phyloP scores from a whole-genome alignment of 1,284 basidiomycete genomes.

The Schizopora paradoxa region DNA sequence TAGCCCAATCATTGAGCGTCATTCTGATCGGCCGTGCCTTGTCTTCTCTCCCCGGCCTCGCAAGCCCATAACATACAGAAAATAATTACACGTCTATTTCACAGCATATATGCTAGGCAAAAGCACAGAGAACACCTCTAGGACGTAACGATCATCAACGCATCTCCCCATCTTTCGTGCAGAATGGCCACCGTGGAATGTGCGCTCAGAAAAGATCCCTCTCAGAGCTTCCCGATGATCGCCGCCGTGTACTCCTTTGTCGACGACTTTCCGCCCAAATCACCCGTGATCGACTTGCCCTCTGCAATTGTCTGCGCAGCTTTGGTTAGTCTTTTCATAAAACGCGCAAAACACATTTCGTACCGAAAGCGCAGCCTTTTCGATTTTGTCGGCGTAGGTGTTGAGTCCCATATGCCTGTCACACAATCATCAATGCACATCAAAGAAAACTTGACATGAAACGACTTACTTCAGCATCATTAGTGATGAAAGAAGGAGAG shows the following conservation, averaged over 20 bases:
- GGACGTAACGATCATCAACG: too few relatives aligned
- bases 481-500: conserved; percentile 87
- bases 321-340: background rate
- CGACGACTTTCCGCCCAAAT: conserved; percentile 86
- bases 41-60: too few relatives aligned
- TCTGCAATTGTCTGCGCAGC: conserved; percentile 81
- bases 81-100: too few relatives aligned
- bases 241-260: conserved; percentile 86
- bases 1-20: too few relatives aligned
- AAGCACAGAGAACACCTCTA: too few relatives aligned
- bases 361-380: conserved; percentile 84
- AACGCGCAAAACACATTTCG: conserved; percentile 30
- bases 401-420: conserved; percentile 89
- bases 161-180: too few relatives aligned
- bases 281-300: conserved; percentile 88
- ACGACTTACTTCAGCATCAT: conserved; percentile 88
- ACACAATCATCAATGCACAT: conserved; percentile 23
- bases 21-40: too few relatives aligned
- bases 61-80: too few relatives aligned
- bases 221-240: conserved; percentile 79
- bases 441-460: conserved; percentile 14
- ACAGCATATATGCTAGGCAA: too few relatives aligned
- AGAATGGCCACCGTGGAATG: too few relatives aligned
- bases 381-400: conserved; percentile 85
- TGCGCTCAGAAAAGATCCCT: too few relatives aligned